Evolutionary conservation across 1,139 yeast species (phyloP).

Genomic region (Kluyveromyces marxianus): DNA sequence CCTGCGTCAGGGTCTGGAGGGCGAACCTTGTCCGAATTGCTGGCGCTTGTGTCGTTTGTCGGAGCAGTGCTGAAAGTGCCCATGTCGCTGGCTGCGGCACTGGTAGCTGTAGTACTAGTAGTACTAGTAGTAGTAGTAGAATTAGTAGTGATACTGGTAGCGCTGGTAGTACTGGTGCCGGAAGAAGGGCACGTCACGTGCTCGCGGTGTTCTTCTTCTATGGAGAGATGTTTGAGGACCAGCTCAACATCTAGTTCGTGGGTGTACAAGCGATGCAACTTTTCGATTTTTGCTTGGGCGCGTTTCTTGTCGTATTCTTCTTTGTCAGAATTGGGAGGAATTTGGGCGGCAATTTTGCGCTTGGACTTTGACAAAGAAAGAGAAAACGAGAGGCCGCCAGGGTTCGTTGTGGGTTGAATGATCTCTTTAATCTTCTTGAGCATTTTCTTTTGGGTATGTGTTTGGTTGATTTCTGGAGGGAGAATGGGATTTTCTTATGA

Average conservation of each 20-base stretch:
- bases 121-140: no score
- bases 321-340: not conserved
- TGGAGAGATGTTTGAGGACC: not conserved
- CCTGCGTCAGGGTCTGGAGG: no score
- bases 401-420: constrained; percentile 8
- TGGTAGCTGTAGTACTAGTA: no score
- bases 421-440: constrained; percentile 1
- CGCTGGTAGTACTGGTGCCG: no score
- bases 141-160: no score
- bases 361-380: not conserved
- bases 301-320: no score
- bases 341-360: not conserved
- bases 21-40: not conserved
- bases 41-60: not conserved
- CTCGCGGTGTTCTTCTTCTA: not conserved
- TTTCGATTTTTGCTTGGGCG: no score
- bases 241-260: not conserved
- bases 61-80: not conserved
- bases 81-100: no score
- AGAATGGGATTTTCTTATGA: not conserved
- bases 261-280: not conserved
- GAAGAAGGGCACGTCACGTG: no score
- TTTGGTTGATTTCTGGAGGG: not conserved
- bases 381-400: constrained; percentile 7
- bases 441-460: not conserved